Percentiles rank a stretch among this genome's conserved stretches.
These are phyloP conservation scores for Pythium grandisporangium DNA, from an alignment of 352 stramenopile species.

Conservation along the genomic window DNA sequence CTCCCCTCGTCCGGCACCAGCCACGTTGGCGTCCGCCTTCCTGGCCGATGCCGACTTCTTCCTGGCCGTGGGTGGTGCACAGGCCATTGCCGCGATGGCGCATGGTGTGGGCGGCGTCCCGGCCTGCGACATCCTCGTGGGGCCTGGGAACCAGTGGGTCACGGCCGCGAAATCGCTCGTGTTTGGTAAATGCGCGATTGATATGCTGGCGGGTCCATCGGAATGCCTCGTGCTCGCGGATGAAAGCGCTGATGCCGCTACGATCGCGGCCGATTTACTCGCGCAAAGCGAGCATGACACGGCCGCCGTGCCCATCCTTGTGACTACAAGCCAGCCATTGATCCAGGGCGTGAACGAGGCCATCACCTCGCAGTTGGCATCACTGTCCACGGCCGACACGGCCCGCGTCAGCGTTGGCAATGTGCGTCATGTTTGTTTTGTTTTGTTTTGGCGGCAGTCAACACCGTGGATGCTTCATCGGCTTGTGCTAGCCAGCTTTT, in stretches of 20 bases:
- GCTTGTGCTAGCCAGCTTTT: no score
- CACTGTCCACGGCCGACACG: slow-evolving; percentile 51
- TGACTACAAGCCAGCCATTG: slow-evolving; percentile 81
- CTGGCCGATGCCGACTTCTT: slow-evolving; percentile 90
- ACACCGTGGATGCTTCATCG: no score
- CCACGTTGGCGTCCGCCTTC: slow-evolving; percentile 93
- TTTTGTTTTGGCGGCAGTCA: background rate
- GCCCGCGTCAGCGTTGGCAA: slow-evolving; percentile 60
- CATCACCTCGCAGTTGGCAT: slow-evolving; percentile 66
- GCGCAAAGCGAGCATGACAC: slow-evolving; percentile 96
- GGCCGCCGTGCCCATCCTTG: slow-evolving; percentile 94
- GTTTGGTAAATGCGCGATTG: slow-evolving; percentile 95
- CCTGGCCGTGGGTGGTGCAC: slow-evolving; percentile 62
- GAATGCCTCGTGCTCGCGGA: slow-evolving; percentile 98
- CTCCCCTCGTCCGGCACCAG: slow-evolving; percentile 86
- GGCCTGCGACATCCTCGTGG: slow-evolving; percentile 96
- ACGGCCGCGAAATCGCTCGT: slow-evolving; percentile 98
- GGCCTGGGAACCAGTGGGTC: slow-evolving; percentile 99
- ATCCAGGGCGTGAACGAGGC: slow-evolving; percentile 89
- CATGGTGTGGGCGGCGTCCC: slow-evolving; percentile 91
- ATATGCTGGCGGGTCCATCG: slow-evolving; percentile 98
- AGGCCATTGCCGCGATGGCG: slow-evolving; percentile 94
- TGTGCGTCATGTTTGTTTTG: slow-evolving; percentile 9
- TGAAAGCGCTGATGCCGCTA: slow-evolving; percentile 61
- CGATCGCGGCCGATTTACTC: slow-evolving; percentile 69